These are phyloP conservation scores for Allomyces macrogynus DNA, from an alignment of 192 early-diverging fungal species.

Conservation along the genomic window DNA sequence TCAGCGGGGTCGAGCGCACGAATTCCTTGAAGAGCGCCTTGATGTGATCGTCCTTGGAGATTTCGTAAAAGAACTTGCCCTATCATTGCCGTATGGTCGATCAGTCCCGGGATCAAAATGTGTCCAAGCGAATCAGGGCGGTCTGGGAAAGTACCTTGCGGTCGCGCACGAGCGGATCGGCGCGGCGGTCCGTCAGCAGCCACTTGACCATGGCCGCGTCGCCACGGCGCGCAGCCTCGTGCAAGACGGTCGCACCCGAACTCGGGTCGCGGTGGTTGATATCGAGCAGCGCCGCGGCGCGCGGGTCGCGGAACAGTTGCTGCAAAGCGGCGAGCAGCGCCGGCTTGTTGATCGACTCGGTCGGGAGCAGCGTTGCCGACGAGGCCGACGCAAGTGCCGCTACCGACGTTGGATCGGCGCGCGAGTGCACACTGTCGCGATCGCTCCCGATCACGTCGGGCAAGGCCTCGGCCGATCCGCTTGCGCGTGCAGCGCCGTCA, in stretches of 20 bases:
- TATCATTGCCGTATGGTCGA: background rate
- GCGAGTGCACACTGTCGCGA: too few species aligned
- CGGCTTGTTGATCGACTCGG: too few species aligned
- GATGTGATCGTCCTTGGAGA: conserved; percentile 27
- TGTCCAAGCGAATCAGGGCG: too few species aligned
- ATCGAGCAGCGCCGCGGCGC: conserved; percentile 34
- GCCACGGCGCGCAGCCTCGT: conserved; percentile 39
- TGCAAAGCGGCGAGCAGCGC: conserved; percentile 8
- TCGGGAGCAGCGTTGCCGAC: too few species aligned
- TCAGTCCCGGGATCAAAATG: too few species aligned
- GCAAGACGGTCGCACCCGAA: conserved; percentile 43
- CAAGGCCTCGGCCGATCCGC: too few species aligned
- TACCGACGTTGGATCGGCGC: too few species aligned
- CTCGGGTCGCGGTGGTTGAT: conserved; percentile 44
- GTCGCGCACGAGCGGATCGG: conserved; percentile 50
- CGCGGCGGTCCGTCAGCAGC: conserved; percentile 43
- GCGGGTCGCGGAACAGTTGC: conserved; percentile 25
- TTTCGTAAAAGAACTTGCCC: conserved; percentile 34
- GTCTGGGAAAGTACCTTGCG: conserved; percentile 10
- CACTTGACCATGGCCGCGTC: conserved; percentile 45
- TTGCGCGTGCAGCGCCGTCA: too few species aligned
- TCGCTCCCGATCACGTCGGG: too few species aligned
- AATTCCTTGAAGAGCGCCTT: conserved; percentile 22
- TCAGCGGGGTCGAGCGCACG: conserved; percentile 3
- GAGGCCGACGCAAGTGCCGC: too few species aligned